Conservation (phyloP, 2,329 filamentous ascomycete genomes). For the Blastomyces silverae region DNA sequence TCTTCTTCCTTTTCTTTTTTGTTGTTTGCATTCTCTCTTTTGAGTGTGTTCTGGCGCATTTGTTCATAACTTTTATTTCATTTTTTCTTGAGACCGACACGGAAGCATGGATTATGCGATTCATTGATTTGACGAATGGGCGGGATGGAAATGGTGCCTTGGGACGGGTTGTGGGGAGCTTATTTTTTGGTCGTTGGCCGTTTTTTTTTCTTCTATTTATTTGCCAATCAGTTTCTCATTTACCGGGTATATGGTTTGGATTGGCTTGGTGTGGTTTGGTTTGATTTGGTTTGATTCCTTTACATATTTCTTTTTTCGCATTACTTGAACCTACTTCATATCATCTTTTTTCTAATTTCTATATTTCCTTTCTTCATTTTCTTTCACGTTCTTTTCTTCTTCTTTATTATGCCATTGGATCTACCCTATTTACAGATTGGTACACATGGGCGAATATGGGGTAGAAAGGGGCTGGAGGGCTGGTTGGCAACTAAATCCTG, state of each 20-base stretch:
- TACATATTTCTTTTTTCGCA: neutral
- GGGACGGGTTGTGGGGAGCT: no score
- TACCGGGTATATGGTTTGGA: neutral
- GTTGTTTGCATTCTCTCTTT: neutral
- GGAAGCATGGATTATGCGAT: neutral
- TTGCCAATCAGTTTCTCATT: neutral
- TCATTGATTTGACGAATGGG: neutral
- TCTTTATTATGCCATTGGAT: neutral
- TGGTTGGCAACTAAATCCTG: neutral
- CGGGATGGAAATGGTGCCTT: neutral
- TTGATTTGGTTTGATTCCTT: neutral
- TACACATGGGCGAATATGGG: neutral
- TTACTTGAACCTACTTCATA: neutral
- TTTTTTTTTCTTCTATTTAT: neutral
- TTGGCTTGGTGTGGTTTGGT: neutral
- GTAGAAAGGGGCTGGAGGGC: neutral
- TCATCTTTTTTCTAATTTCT: neutral
- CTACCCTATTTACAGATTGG: conserved; percentile 2
- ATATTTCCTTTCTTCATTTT: neutral
- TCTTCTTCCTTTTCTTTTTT: neutral
- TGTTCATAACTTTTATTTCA: neutral
- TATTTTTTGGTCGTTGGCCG: neutral
- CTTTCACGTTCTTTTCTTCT: neutral
- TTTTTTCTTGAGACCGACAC: neutral
- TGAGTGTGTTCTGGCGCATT: neutral